Evolutionary conservation across 73 alveolate species (phyloP).

Genomic region (Halteria grandinella): DNA sequence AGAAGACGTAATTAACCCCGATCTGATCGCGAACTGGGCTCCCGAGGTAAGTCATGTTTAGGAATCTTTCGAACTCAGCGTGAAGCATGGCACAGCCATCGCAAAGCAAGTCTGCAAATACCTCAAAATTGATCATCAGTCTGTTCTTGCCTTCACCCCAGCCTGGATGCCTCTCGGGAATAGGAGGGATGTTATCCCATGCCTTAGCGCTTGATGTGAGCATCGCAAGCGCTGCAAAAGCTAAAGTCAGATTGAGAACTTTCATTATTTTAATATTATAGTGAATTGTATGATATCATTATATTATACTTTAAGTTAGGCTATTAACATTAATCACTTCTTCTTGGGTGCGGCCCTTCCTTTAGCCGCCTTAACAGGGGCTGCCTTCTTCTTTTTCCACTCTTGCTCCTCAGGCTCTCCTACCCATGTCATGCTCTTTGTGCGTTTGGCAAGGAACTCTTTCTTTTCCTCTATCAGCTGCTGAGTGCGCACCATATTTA

Average conservation of each 20-base stretch:
- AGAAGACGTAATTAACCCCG: constrained; percentile 8
- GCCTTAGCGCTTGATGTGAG: no score
- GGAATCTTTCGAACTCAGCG: constrained; percentile 29
- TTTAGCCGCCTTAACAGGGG: no score
- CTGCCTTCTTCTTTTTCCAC: no score
- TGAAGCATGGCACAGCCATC: constrained; percentile 11
- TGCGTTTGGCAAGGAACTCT: constrained; percentile 17
- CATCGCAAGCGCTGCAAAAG: no score
- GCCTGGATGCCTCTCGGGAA: constrained; percentile 46
- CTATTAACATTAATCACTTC: no score
- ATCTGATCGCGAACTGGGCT: constrained; percentile 25
- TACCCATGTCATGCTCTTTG: constrained; percentile 1
- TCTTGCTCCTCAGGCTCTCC: constrained; percentile 40
- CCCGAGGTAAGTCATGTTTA: constrained; percentile 22
- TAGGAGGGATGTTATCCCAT: constrained; percentile 22
- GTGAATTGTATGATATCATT: no score
- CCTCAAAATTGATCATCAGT: constrained; percentile 24
- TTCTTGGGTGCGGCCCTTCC: no score
- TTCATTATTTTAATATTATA: no score
- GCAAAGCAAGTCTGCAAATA: constrained; percentile 29
- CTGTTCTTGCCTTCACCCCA: constrained; percentile 2
- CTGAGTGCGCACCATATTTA: constrained; percentile 2
- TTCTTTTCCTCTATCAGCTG: constrained; percentile 31
- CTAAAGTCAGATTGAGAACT: no score
- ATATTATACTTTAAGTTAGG: no score